Conservation (phyloP, 2,329 filamentous ascomycete species). For the Colletotrichum godetiae region DNA sequence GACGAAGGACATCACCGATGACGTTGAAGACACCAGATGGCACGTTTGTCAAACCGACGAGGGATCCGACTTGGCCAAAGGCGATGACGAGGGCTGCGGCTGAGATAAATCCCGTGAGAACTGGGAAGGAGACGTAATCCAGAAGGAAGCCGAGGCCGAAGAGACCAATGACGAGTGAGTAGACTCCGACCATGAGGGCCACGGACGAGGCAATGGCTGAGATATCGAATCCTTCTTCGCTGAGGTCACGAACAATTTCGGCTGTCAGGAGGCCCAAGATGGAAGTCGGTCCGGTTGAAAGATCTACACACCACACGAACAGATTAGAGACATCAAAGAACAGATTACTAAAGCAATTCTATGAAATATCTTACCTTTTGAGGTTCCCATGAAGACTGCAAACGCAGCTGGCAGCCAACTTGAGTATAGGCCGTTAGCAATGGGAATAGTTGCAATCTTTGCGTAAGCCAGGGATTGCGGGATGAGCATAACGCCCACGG, state of each 20-base stretch:
- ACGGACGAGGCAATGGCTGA: constrained; percentile 68
- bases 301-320: too few species aligned
- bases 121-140: constrained; percentile 75
- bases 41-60: constrained; percentile 62
- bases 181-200: constrained; percentile 72
- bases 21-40: constrained; percentile 30
- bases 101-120: constrained; percentile 74
- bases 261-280: constrained; percentile 72
- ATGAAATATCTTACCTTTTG: too few species aligned
- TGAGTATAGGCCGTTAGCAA: constrained; percentile 70
- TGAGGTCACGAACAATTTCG: constrained; percentile 66
- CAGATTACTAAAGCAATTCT: too few species aligned
- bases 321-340: too few species aligned
- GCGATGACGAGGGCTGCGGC: constrained; percentile 74
- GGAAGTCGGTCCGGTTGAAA: constrained; percentile 73
- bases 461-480: constrained; percentile 73
- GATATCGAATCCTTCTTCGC: constrained; percentile 50
- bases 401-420: constrained; percentile 68
- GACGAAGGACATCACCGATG: constrained; percentile 29
- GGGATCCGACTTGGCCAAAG: constrained; percentile 70
- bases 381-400: constrained; percentile 71
- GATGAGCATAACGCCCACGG: constrained; percentile 69
- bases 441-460: constrained; percentile 70
- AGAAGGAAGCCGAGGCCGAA: constrained; percentile 73
- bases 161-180: constrained; percentile 68